Evolutionary conservation across 805 yeast species (phyloP), one percentile per base, ranked within the genome.

Genomic region (Metschnikowia matae): DNA sequence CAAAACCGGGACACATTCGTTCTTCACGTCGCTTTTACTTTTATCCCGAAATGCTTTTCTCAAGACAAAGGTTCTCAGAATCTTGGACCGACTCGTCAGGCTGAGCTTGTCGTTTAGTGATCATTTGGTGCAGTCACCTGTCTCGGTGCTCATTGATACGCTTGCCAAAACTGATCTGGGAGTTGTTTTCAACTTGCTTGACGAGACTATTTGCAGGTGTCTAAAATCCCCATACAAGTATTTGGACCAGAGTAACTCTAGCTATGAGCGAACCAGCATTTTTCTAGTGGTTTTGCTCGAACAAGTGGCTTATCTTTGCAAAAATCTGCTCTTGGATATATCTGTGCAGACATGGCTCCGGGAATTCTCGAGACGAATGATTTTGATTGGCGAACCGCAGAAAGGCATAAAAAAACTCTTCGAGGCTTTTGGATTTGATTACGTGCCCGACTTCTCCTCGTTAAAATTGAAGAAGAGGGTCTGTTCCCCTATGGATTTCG

Each of bases 221-320:
- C 77, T 85, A 35, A 77, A 80, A 54, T 68, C 89, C 0, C 97
- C 98, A 0, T 94, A 86, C 68, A 89, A 87, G 62, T 92, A 90
- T 58, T 77, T 89, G 48, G 97, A 92, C 62, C 50, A 63, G 17
- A 64, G 72, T 2, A 72, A 68, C 48, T 36, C 56, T 10, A 53
- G 54, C n/a, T 70, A 63, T 44, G 47, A 56, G 5, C 69, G 68
- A 48, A 48, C 63, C 11, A 67, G 74, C 54, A 57, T 81, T 17
- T 70, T 73, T 46, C 54, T 68, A 2, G 63, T 71, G 43, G 68
- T 62, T 1, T 55, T 72, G 6, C 64, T 82, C 41, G 97, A 90
- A 55, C 97, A 90, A 62, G 78, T 85, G 66, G 72, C 75, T 47
- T 87, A 76, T 61, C 75, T 81, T 10, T 46, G 52, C 0, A 44